These are phyloP conservation scores for Oemleria cerasiformis DNA, from an alignment of 306 rosid species.

Conservation along the genomic window DNA sequence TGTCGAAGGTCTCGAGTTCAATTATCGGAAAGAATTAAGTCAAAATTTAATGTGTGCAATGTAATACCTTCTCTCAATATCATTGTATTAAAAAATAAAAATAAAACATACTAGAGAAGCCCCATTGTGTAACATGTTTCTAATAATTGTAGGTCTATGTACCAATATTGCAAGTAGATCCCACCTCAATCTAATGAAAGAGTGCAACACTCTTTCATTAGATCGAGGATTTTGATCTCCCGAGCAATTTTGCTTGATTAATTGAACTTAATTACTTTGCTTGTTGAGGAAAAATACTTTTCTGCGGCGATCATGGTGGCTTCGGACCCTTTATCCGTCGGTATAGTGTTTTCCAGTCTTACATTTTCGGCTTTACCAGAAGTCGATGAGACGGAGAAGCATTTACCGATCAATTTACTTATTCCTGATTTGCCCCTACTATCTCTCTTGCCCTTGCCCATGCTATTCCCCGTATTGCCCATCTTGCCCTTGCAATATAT, in stretches of 20 bases:
- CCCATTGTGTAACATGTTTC: too few relatives aligned
- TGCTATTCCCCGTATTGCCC: background rate
- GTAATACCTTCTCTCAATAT: too few relatives aligned
- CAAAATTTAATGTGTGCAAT: too few relatives aligned
- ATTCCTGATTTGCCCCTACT: background rate
- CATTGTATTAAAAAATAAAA: too few relatives aligned
- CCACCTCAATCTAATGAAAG: too few relatives aligned
- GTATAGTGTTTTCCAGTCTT: constrained; percentile 18
- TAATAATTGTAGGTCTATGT: too few relatives aligned
- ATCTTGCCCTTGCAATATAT: background rate
- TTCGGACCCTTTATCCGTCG: constrained; percentile 23
- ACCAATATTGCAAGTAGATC: too few relatives aligned
- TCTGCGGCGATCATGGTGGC: constrained; percentile 44
- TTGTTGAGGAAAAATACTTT: constrained; percentile 52
- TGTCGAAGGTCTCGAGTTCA: too few relatives aligned
- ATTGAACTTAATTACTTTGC: constrained; percentile 25
- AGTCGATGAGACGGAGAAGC: background rate
- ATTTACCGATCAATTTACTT: constrained; percentile 1
- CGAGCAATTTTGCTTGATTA: background rate
- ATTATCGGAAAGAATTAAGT: too few relatives aligned
- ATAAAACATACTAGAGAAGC: too few relatives aligned
- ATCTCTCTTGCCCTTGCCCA: constrained; percentile 7
- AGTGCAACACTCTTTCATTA: too few relatives aligned
- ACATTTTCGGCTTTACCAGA: background rate
- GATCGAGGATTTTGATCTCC: too few relatives aligned